Evolutionary conservation across 208 protist species (phyloP).

Genomic region (Acanthamoeba polyphaga): DNA sequence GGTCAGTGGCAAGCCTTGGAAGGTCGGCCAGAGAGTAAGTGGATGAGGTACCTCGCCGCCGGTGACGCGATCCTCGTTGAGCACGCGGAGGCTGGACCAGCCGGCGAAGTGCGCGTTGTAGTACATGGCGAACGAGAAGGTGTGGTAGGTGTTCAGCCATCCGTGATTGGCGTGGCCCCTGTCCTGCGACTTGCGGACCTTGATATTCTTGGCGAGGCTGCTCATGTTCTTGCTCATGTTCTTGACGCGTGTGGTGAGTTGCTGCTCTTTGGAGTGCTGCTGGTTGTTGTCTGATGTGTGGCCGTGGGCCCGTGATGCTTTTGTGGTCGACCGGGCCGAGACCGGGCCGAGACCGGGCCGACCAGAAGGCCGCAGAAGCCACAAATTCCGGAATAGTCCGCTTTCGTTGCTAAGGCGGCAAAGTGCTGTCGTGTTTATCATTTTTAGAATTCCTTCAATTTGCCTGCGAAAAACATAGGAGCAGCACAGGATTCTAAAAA

Average conservation of each 20-base stretch:
- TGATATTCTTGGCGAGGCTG: neutral
- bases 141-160: conserved; percentile 83
- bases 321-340: neutral
- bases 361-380: neutral
- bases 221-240: neutral
- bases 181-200: conserved; percentile 33
- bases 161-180: conserved; percentile 79
- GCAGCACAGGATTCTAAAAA: too few species aligned
- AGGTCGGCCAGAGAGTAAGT: neutral
- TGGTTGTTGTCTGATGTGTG: neutral
- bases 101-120: conserved; percentile 69
- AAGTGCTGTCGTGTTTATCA: too few species aligned
- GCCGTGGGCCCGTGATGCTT: neutral
- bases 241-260: neutral
- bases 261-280: too few species aligned
- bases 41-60: neutral
- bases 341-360: too few species aligned
- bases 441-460: too few species aligned
- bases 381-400: too few species aligned
- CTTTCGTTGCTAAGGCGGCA: too few species aligned
- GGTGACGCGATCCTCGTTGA: conserved; percentile 84
- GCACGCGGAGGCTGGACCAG: conserved; percentile 79
- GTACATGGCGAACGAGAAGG: conserved; percentile 84
- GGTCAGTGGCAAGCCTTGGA: too few species aligned
- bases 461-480: too few species aligned